Conservation (phyloP, 106 monocot genomes). For the Cymbidium sinense region DNA sequence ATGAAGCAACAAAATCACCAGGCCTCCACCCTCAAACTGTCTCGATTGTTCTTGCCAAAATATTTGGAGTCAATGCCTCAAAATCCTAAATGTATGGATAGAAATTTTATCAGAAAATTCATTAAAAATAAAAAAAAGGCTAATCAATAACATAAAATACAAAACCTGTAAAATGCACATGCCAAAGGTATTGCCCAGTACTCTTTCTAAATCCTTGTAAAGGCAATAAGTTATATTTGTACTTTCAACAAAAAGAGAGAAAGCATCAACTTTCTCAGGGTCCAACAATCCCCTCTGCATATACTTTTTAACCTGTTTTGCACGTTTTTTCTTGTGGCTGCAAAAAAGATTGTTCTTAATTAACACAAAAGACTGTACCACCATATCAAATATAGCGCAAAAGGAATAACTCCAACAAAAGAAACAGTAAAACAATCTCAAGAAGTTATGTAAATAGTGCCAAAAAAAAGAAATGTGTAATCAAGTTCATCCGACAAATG, state of each 20-base stretch:
- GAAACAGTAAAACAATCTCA: background rate
- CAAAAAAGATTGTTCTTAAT: constrained; percentile 7
- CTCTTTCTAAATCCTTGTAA: constrained; percentile 81
- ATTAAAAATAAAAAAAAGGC: background rate
- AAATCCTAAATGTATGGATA: constrained; percentile 60
- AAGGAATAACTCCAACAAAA: too few relatives aligned
- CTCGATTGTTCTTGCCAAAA: constrained; percentile 96
- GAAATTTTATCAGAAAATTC: background rate
- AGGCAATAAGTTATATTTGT: constrained; percentile 77
- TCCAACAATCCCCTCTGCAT: constrained; percentile 70
- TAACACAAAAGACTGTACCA: background rate
- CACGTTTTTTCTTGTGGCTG: constrained; percentile 93
- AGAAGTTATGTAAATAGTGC: too few relatives aligned
- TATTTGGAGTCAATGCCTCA: constrained; percentile 94
- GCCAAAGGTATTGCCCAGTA: constrained; percentile 96
- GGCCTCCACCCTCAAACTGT: constrained; percentile 98
- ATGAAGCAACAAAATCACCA: constrained; percentile 76
- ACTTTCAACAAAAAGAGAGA: constrained; percentile 83
- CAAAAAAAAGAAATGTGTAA: background rate
- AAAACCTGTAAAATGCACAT: constrained; percentile 97
- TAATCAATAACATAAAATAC: background rate
- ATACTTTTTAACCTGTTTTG: constrained; percentile 78
- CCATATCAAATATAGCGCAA: background rate
- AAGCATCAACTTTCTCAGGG: constrained; percentile 73
- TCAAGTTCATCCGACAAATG: background rate